Percentiles rank a stretch among this genome's conserved stretches.
Conservation (phyloP, 495 filamentous ascomycete species). For the Neurospora discreta region DNA sequence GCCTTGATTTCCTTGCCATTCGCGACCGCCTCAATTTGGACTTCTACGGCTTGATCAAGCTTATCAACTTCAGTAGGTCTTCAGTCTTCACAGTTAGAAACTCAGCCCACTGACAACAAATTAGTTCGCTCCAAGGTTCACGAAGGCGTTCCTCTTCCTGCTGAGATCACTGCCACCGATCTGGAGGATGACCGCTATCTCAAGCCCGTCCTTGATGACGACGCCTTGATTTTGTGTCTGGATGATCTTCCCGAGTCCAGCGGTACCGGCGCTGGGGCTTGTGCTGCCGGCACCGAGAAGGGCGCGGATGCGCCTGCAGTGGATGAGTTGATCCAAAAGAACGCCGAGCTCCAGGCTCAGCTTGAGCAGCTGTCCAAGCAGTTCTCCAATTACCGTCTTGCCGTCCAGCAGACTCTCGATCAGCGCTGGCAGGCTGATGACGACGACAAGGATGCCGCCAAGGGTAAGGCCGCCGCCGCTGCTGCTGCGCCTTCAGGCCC, state of each 20-base stretch:
- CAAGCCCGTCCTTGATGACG: conserved; percentile 80
- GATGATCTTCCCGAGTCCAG: conserved; percentile 54
- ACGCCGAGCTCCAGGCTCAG: conserved; percentile 58
- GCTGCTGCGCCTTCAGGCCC: conserved; percentile 4
- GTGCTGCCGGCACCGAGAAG: background rate
- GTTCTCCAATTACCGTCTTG: conserved; percentile 59
- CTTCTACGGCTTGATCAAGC: conserved; percentile 70
- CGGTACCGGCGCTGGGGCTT: conserved; percentile 9
- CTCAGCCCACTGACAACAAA: background rate
- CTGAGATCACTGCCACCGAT: conserved; percentile 43
- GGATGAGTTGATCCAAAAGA: conserved; percentile 40
- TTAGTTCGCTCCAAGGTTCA: conserved; percentile 32
- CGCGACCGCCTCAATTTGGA: conserved; percentile 59
- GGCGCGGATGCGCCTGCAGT: conserved; percentile 16
- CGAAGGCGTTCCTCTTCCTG: conserved; percentile 36
- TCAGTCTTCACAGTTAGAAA: background rate
- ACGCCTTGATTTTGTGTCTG: conserved; percentile 71
- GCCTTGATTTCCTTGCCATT: conserved; percentile 61
- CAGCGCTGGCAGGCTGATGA: conserved; percentile 49
- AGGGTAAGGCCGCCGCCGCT: conserved; percentile 6
- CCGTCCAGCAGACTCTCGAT: conserved; percentile 60
- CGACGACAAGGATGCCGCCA: conserved; percentile 10
- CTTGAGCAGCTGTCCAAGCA: conserved; percentile 52
- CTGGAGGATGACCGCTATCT: conserved; percentile 68
- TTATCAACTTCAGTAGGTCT: conserved; percentile 66